These are phyloP conservation scores for Coemansia biformis DNA, from an alignment of 192 early-diverging fungal species.

Conservation along the genomic window DNA sequence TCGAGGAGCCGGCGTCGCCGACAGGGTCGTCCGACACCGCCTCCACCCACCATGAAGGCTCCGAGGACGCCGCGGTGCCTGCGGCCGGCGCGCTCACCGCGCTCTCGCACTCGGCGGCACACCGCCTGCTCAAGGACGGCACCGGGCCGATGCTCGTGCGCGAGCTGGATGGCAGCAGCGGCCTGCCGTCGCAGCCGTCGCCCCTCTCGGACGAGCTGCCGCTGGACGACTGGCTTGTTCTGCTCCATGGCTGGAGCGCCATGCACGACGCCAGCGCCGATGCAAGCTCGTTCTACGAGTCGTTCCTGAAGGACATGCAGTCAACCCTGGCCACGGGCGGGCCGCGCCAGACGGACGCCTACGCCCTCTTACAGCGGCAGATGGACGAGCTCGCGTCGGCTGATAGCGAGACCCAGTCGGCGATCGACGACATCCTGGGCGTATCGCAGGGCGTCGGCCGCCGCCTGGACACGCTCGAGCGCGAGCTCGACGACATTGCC, in stretches of 20 bases:
- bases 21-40: constrained; percentile 30
- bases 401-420: constrained; percentile 26
- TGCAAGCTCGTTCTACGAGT: constrained; percentile 32
- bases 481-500: constrained; percentile 46
- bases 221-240: constrained; percentile 44
- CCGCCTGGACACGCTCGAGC: constrained; percentile 43
- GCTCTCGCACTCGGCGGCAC: constrained; percentile 16
- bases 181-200: neutral
- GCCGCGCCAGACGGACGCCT: constrained; percentile 9
- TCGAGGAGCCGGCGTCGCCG: constrained; percentile 16
- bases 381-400: constrained; percentile 23
- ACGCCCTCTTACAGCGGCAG: constrained; percentile 22
- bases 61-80: constrained; percentile 8
- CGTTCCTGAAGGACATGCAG: constrained; percentile 36
- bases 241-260: constrained; percentile 42
- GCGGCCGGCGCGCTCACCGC: constrained; percentile 14
- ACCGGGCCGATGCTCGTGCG: neutral
- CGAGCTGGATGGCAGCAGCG: neutral
- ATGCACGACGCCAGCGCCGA: constrained; percentile 28
- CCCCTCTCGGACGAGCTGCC: constrained; percentile 25
- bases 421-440: constrained; percentile 42
- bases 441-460: constrained; percentile 47
- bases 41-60: constrained; percentile 17
- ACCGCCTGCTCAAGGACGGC: constrained; percentile 31
- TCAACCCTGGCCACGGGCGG: neutral